phyloP scores from a whole-genome alignment of 805 yeast species.

The Candida odintsovae region DNA sequence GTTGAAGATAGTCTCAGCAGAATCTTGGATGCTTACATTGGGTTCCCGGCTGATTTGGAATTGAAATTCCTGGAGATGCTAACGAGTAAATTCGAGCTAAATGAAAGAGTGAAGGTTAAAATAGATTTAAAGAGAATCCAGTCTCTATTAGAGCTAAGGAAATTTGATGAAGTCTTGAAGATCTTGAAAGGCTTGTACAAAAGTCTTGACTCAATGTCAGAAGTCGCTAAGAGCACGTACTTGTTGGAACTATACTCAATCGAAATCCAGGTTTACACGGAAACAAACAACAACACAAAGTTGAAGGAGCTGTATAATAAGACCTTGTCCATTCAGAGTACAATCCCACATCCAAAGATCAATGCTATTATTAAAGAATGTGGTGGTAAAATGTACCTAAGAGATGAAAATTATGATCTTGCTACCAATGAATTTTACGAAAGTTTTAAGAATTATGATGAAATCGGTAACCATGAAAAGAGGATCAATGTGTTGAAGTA shows the following conservation, averaged over 20 bases:
- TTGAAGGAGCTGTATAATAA: constrained; percentile 45
- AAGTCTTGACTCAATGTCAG: constrained; percentile 32
- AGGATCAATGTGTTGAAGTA: constrained; percentile 55
- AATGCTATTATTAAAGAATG: constrained; percentile 73
- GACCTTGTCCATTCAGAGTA: constrained; percentile 44
- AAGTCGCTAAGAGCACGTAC: constrained; percentile 40
- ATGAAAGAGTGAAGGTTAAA: constrained; percentile 42
- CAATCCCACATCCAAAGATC: constrained; percentile 71
- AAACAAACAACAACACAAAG: constrained; percentile 29
- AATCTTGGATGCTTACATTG: constrained; percentile 31
- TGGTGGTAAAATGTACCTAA: constrained; percentile 64
- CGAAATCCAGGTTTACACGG: constrained; percentile 51
- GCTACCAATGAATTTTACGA: constrained; percentile 53
- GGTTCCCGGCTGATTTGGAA: constrained; percentile 15
- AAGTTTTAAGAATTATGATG: constrained; percentile 55
- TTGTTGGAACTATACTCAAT: constrained; percentile 61
- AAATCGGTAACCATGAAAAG: constrained; percentile 55
- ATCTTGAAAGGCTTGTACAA: constrained; percentile 33
- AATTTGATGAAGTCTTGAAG: constrained; percentile 27
- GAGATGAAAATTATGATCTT: constrained; percentile 48
- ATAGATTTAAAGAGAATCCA: constrained; percentile 41
- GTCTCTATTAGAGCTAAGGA: constrained; percentile 25
- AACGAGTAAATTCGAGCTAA: constrained; percentile 22
- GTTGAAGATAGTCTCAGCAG: constrained; percentile 32
- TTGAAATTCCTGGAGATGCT: constrained; percentile 25